These are phyloP conservation scores for Penicillium cosmopolitanum DNA, from an alignment of 495 filamentous ascomycete genomes.

Conservation along the genomic window DNA sequence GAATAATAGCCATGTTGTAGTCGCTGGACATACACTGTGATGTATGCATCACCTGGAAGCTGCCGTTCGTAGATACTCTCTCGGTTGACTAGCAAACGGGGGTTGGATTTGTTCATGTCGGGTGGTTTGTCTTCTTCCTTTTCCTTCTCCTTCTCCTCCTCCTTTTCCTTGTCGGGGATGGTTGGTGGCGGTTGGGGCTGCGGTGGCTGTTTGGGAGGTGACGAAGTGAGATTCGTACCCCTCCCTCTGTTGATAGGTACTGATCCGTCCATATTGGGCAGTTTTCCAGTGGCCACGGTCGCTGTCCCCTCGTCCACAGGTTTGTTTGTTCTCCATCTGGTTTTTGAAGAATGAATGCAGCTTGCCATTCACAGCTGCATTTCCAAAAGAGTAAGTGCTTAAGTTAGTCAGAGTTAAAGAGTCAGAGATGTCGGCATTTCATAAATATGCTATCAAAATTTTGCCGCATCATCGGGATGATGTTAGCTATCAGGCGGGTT, in stretches of 20 bases:
- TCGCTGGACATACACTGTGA: constrained; percentile 54
- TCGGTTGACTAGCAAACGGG: constrained; percentile 48
- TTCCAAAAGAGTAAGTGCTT: neutral
- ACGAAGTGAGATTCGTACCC: neutral
- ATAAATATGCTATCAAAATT: neutral
- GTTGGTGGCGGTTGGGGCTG: constrained; percentile 6
- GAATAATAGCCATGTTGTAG: constrained; percentile 56
- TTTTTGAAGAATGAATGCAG: constrained; percentile 3
- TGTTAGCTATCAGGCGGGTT: constrained; percentile 29
- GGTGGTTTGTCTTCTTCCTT: constrained; percentile 9
- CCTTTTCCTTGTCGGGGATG: neutral
- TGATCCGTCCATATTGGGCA: constrained; percentile 10
- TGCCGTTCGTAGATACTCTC: constrained; percentile 55
- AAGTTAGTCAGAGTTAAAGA: neutral
- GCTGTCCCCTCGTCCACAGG: constrained; percentile 12
- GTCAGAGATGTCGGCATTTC: neutral
- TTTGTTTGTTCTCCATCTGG: constrained; percentile 25
- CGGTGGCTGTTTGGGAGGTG: constrained; percentile 5
- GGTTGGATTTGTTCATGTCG: constrained; percentile 47
- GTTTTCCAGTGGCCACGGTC: constrained; percentile 8
- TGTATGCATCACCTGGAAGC: constrained; percentile 53
- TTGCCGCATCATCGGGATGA: constrained; percentile 17
- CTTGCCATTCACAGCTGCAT: constrained; percentile 4
- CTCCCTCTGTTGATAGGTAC: neutral
- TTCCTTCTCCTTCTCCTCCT: neutral